Evolutionary conservation across 495 filamentous ascomycete species (phyloP).

Genomic region (Beverwykella pulmonaria): DNA sequence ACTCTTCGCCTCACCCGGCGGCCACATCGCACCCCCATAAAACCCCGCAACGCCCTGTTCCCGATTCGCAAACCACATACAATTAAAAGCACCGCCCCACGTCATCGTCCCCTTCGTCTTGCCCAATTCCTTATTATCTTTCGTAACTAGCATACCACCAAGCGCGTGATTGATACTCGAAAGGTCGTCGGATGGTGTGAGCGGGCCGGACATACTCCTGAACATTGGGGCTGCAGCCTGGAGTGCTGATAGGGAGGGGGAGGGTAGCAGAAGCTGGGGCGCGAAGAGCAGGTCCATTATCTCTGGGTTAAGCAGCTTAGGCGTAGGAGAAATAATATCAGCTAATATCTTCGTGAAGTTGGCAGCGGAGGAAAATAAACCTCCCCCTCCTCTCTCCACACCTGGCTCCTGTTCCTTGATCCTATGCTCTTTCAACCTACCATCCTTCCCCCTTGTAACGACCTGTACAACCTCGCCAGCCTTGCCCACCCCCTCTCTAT

Average conservation of each 20-base stretch:
- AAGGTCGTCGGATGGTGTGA: background rate
- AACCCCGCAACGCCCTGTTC: conserved; percentile 13
- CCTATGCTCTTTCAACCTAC: background rate
- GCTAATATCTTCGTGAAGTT: conserved; percentile 8
- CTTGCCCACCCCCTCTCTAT: background rate
- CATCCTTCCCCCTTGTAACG: background rate
- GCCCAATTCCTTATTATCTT: conserved; percentile 4
- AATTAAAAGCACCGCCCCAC: conserved; percentile 25
- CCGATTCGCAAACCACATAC: conserved; percentile 23
- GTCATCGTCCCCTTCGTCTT: conserved; percentile 19
- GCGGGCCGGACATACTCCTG: background rate
- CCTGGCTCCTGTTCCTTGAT: background rate
- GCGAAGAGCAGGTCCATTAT: background rate
- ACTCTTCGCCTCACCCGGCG: conserved; percentile 1
- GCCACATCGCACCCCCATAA: conserved; percentile 16
- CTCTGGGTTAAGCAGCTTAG: background rate
- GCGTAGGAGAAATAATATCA: background rate
- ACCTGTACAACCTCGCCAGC: background rate
- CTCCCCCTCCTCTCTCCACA: conserved; percentile 13
- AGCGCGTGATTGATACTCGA: conserved; percentile 13
- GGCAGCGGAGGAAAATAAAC: background rate
- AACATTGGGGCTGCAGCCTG: background rate
- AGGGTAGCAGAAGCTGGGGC: conserved; percentile 1
- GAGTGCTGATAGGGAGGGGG: background rate
- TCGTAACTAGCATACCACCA: conserved; percentile 7